Percentiles rank a stretch among this genome's conserved stretches.
These are phyloP conservation scores for Candida silvicultrix DNA, from an alignment of 805 yeast genomes.

Conservation along the genomic window DNA sequence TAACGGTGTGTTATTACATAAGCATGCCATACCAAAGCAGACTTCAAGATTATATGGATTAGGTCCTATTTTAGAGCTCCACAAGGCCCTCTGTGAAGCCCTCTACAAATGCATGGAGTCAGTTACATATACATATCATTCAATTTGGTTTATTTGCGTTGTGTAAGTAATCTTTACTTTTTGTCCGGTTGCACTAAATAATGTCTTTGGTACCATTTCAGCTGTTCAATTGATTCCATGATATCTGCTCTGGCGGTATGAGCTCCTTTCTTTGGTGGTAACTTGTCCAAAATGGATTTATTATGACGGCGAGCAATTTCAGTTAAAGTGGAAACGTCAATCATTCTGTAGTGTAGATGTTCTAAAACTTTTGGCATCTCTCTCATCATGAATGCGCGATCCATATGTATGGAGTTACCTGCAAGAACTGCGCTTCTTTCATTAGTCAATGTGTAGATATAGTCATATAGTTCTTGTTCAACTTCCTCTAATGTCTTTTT, in stretches of 20 bases:
- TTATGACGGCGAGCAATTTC: conserved; percentile 80
- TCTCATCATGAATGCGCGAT: conserved; percentile 71
- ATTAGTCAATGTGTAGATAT: conserved; percentile 50
- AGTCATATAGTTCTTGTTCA: conserved; percentile 56
- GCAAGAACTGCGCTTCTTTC: conserved; percentile 65
- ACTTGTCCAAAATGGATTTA: conserved; percentile 45
- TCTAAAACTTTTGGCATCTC: conserved; percentile 67
- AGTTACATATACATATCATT: too few relatives aligned
- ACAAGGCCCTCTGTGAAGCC: too few relatives aligned
- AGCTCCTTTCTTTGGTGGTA: conserved; percentile 57
- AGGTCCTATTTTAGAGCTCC: too few relatives aligned
- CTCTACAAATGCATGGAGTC: too few relatives aligned
- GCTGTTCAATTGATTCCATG: conserved; percentile 78
- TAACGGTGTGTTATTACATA: background rate
- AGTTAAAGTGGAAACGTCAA: conserved; percentile 85
- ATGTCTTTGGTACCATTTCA: conserved; percentile 72
- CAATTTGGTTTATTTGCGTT: too few relatives aligned
- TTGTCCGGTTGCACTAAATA: too few relatives aligned
- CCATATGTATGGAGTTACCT: conserved; percentile 92
- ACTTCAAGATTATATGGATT: too few relatives aligned
- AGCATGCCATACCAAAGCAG: background rate
- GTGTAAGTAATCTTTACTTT: too few relatives aligned
- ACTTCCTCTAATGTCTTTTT: conserved; percentile 51
- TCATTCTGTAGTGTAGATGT: conserved; percentile 63
- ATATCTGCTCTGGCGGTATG: conserved; percentile 93